phyloP scores from a whole-genome alignment of 192 early-diverging fungal genomes.

The Podila epigama region DNA sequence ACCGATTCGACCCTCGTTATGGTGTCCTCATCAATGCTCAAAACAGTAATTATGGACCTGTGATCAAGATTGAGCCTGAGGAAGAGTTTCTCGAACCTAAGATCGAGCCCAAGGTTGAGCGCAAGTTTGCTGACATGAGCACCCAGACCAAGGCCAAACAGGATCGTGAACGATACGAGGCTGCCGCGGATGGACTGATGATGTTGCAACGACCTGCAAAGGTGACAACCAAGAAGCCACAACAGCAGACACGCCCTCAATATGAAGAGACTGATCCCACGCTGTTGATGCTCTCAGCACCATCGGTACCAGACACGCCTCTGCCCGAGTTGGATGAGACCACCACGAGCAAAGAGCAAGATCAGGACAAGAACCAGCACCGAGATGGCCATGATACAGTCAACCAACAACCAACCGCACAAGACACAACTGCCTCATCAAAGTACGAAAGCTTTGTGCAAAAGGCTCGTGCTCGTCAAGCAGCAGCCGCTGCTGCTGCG shows the following conservation, averaged over 20 bases:
- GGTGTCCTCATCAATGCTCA: background rate
- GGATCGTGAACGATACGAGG: background rate
- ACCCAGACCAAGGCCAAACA: slow-evolving; percentile 43
- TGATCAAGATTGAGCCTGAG: slow-evolving; percentile 24
- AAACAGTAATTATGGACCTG: background rate
- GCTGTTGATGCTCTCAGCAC: slow-evolving; percentile 15
- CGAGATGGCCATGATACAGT: background rate
- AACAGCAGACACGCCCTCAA: background rate
- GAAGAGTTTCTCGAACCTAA: slow-evolving; percentile 28
- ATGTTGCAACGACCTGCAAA: slow-evolving; percentile 8
- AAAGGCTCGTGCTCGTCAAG: slow-evolving; percentile 35
- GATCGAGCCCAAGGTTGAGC: slow-evolving; percentile 21
- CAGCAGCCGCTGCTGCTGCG: slow-evolving; percentile 33
- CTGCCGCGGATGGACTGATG: slow-evolving; percentile 29
- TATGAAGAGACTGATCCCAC: slow-evolving; percentile 31
- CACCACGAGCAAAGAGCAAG: background rate
- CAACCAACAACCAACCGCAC: background rate
- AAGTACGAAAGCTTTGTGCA: slow-evolving; percentile 24
- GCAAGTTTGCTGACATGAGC: slow-evolving; percentile 41
- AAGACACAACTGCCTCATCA: background rate
- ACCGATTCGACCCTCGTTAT: background rate
- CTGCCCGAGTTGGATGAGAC: slow-evolving; percentile 12
- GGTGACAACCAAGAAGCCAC: slow-evolving; percentile 8
- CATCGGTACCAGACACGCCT: slow-evolving; percentile 30
- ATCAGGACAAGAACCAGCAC: background rate